Conservation (phyloP, 2,329 filamentous ascomycete species). For the Cercospora sp. region DNA sequence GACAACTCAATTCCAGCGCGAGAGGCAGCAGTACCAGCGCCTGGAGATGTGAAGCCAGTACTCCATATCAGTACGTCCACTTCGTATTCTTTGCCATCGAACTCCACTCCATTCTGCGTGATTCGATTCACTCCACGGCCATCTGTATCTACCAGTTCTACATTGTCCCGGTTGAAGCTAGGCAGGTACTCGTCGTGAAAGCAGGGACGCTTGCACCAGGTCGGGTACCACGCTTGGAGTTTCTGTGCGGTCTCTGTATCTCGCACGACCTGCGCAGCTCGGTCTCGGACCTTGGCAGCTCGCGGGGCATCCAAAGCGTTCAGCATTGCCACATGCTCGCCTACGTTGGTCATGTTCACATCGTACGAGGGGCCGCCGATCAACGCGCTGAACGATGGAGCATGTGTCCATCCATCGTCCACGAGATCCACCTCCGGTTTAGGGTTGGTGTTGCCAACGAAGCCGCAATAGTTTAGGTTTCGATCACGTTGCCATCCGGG, state of each 20-base stretch:
- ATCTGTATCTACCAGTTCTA: constrained; percentile 61
- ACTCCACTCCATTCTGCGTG: constrained; percentile 52
- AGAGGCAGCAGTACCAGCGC: constrained; percentile 34
- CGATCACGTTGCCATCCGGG: constrained; percentile 55
- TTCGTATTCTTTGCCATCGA: constrained; percentile 51
- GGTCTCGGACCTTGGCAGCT: constrained; percentile 49
- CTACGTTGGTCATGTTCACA: constrained; percentile 42
- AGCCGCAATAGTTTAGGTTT: constrained; percentile 47
- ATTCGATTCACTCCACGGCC: constrained; percentile 54
- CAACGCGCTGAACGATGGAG: constrained; percentile 37
- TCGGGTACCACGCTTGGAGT: constrained; percentile 62
- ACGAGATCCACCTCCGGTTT: constrained; percentile 49
- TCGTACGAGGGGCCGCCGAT: constrained; percentile 40
- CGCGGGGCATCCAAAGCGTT: constrained; percentile 47
- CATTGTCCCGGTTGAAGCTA: constrained; percentile 60
- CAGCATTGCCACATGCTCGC: constrained; percentile 42
- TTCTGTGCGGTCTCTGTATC: constrained; percentile 54
- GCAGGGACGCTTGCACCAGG: constrained; percentile 64
- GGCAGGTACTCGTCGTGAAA: constrained; percentile 42
- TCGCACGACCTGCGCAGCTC: constrained; percentile 55
- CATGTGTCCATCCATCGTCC: constrained; percentile 25
- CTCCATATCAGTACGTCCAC: constrained; percentile 51
- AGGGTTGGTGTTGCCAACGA: constrained; percentile 40
- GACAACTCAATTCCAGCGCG: constrained; percentile 30
- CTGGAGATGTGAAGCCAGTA: constrained; percentile 47